Conservation (phyloP, 2,329 filamentous ascomycete species). For the Verruconis gallopava region DNA sequence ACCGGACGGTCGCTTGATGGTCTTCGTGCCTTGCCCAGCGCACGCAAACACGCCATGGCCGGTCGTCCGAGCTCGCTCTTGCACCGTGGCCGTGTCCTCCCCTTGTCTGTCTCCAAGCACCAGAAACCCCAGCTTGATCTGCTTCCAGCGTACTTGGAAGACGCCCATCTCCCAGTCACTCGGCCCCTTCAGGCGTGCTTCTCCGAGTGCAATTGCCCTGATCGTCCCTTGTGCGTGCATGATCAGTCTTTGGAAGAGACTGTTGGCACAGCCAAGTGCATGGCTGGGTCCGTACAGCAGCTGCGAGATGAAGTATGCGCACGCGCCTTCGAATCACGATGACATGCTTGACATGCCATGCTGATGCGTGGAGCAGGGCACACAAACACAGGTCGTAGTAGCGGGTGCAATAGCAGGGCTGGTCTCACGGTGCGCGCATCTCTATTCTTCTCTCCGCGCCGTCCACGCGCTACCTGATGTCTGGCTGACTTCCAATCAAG, state of each 20-base stretch:
- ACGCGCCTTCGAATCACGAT: too few species aligned
- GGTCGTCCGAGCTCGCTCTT: not conserved
- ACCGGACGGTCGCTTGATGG: not conserved
- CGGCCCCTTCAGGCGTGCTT: not conserved
- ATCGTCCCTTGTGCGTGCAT: not conserved
- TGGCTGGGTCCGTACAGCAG: slow-evolving; percentile 49
- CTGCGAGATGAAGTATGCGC: slow-evolving; percentile 53
- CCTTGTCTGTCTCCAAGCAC: too few species aligned
- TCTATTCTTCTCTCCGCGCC: not conserved
- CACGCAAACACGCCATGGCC: too few species aligned
- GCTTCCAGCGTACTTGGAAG: not conserved
- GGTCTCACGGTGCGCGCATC: slow-evolving; percentile 68
- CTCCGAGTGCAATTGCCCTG: too few species aligned
- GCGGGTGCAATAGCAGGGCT: slow-evolving; percentile 66
- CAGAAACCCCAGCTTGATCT: too few species aligned
- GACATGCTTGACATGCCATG: too few species aligned
- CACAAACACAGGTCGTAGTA: slow-evolving; percentile 50
- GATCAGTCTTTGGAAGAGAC: not conserved
- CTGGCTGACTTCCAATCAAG: slow-evolving; percentile 31
- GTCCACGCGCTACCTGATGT: slow-evolving; percentile 13
- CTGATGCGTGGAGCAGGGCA: slow-evolving; percentile 46
- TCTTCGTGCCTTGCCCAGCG: not conserved
- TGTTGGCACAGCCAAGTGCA: slow-evolving; percentile 36
- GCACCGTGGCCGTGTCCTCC: too few species aligned
- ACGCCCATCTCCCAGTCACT: not conserved